phyloP scores from a whole-genome alignment of 805 yeast species.

The Yamadazyma nakazawae region DNA sequence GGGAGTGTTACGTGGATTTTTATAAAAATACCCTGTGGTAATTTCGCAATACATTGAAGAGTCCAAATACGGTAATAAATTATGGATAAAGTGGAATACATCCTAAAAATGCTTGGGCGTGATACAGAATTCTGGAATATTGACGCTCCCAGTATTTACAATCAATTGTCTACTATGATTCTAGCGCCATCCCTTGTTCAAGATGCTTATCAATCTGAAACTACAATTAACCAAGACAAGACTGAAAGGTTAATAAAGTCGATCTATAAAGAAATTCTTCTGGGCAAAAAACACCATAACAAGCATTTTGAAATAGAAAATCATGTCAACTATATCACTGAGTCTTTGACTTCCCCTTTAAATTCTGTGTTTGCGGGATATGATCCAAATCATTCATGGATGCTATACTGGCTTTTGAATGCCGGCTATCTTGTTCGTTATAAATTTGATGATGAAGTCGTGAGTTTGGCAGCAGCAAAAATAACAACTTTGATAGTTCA shows the following conservation, averaged over 20 bases:
- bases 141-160: conserved; percentile 11
- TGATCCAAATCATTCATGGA: conserved; percentile 94
- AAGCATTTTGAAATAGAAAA: conserved; percentile 19
- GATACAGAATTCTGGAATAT: conserved; percentile 15
- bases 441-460: background rate
- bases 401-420: conserved; percentile 79
- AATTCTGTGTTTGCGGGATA: conserved; percentile 52
- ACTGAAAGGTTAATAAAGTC: conserved; percentile 24
- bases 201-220: conserved; percentile 29
- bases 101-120: conserved; percentile 19
- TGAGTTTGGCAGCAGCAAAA: conserved; percentile 16
- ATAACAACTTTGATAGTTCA: conserved; percentile 24
- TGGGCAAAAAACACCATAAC: conserved; percentile 10
- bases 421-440: conserved; percentile 21
- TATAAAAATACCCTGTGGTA: background rate
- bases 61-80: conserved; percentile 10
- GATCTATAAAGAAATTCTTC: conserved; percentile 24
- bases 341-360: conserved; percentile 35
- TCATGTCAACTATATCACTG: conserved; percentile 45
- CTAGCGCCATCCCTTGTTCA: conserved; percentile 16
- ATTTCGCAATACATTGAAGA: conserved; percentile 10
- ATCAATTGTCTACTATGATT: conserved; percentile 13
- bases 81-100: conserved; percentile 14
- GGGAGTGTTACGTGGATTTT: no score
- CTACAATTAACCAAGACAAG: conserved; percentile 36